These are phyloP conservation scores for Pyracantha coccinea DNA, from an alignment of 331 rosid species.

Conservation along the genomic window DNA sequence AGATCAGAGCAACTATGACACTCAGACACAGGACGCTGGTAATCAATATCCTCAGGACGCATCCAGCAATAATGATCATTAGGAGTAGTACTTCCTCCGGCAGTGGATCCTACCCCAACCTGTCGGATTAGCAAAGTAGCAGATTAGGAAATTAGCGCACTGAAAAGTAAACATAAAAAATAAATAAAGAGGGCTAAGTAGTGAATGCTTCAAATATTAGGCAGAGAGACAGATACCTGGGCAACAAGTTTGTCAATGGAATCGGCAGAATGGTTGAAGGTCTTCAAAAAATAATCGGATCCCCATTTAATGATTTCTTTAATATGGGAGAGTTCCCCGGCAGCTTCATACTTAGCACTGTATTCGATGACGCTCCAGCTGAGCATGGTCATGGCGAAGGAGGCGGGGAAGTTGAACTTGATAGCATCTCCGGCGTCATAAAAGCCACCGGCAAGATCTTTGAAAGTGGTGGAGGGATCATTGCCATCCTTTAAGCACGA, in stretches of 20 bases:
- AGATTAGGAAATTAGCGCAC: neutral
- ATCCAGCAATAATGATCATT: slow-evolving; percentile 98
- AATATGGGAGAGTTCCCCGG: slow-evolving; percentile 84
- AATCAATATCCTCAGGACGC: slow-evolving; percentile 98
- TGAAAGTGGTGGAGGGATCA: slow-evolving; percentile 26
- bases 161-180: neutral
- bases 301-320: slow-evolving; percentile 96
- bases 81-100: slow-evolving; percentile 57
- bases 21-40: slow-evolving; percentile 51
- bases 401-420: slow-evolving; percentile 79
- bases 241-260: slow-evolving; percentile 42
- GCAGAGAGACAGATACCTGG: slow-evolving; percentile 34
- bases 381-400: slow-evolving; percentile 82
- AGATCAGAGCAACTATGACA: slow-evolving; percentile 74
- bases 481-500: slow-evolving; percentile 70
- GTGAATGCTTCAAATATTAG: neutral
- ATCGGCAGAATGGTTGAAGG: slow-evolving; percentile 81
- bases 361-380: slow-evolving; percentile 99
- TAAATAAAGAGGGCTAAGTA: neutral
- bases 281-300: slow-evolving; percentile 83
- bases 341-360: slow-evolving; percentile 87
- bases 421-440: slow-evolving; percentile 98
- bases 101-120: slow-evolving; percentile 84
- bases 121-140: slow-evolving; percentile 18
- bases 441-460: slow-evolving; percentile 82